Conservation (phyloP, 371 early-diverging fungal genomes). For the Cokeromyces recurvatus region DNA sequence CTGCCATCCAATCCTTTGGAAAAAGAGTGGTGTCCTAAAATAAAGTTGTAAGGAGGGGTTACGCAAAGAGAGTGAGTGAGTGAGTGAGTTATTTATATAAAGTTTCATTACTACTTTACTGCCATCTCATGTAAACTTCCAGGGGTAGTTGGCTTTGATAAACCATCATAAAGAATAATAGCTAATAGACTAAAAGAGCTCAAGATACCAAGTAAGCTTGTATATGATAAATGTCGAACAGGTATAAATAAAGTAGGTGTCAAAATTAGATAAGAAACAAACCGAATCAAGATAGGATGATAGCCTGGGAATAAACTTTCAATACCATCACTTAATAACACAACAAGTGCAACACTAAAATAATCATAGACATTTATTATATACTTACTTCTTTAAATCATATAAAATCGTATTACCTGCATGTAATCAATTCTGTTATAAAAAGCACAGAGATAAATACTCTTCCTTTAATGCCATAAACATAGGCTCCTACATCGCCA, state of each 20-base stretch:
- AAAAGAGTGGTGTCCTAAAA: constrained; percentile 35
- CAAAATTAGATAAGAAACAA: constrained; percentile 30
- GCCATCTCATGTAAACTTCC: constrained; percentile 58
- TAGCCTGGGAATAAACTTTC: constrained; percentile 31
- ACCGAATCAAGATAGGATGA: constrained; percentile 18
- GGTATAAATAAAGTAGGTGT: constrained; percentile 45
- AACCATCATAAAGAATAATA: constrained; percentile 46
- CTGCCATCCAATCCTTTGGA: constrained; percentile 25
- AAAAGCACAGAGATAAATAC: constrained; percentile 48
- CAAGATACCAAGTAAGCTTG: constrained; percentile 47
- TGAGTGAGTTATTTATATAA: too few relatives aligned
- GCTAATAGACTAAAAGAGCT: constrained; percentile 36
- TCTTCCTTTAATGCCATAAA: constrained; percentile 29
- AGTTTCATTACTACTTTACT: too few relatives aligned
- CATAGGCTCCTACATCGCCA: constrained; percentile 55
- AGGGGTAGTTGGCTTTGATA: constrained; percentile 42
- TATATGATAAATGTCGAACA: constrained; percentile 49
- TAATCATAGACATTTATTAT: constrained; percentile 1
- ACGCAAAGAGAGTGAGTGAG: background rate
- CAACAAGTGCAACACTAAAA: constrained; percentile 37
- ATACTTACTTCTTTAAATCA: background rate
- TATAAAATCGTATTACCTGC: constrained; percentile 29
- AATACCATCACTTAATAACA: constrained; percentile 37
- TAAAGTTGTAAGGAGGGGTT: too few relatives aligned
- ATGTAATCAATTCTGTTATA: constrained; percentile 60